Base-by-base conservation (phyloP, 352 stramenopile genomes). In the Phytopythium cucurbitacearum region DNA sequence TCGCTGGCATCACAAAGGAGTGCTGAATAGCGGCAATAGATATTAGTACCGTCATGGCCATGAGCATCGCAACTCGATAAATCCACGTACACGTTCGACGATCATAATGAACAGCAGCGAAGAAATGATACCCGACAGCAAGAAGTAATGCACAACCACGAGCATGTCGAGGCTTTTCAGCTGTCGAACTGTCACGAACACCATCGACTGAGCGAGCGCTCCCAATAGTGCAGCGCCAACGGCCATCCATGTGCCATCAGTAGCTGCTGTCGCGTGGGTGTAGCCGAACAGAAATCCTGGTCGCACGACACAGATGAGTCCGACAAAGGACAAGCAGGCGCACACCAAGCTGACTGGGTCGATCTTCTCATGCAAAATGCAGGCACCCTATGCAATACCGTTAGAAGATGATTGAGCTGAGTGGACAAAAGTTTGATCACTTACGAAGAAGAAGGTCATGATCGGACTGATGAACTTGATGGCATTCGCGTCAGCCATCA, bases 91-190 rank as follows among this genome's bases (percentile, higher is more conserved):
- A 59, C 58, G 62, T 49, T 87, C 56, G n/a, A 89, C 63, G 15
- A 89, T 8, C 0, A 59, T 51, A 43, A 92, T 77, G 60, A 80
- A 87, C 2, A 78, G 9, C 13, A 74, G 44, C 53, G 83, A 85
- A 21, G 60, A 49, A 12, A 72, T 32, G 21, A 71, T 60, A 47
- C 68, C 87, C 36, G 80, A 82, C 1, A 89, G 60, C 76, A 93
- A 79, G 34, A 91, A 91, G 64, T 93, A 91, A 67, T 93, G 74
- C 21, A 90, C 62, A 32, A 93, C 73, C 32, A 90, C 76, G 46
- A 74, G 67, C 13, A 82, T 67, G 40, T 82, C 52, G 39, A 91
- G 66, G 1, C 61, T 51, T 44, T 77, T 78, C 8, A 91, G 63
- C 58, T 85, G 76, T 9, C 83, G 80, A 47, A 93, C 77, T 0